Evolutionary conservation across 495 filamentous ascomycete species (phyloP).

Genomic region (Trichoderma parareesei): DNA sequence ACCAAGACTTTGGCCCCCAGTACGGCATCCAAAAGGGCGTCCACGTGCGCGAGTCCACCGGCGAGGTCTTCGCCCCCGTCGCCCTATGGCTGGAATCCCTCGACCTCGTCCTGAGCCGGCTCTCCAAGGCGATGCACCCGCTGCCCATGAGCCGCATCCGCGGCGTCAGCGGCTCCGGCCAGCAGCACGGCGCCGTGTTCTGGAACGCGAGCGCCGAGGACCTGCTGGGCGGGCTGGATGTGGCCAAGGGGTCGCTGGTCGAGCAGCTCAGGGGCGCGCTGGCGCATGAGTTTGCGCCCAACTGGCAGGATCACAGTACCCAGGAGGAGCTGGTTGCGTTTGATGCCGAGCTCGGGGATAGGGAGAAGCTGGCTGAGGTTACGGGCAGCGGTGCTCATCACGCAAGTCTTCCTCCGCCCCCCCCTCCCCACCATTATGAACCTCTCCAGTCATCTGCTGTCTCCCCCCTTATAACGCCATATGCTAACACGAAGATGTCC

Average conservation of each 20-base stretch:
- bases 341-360: constrained; percentile 58
- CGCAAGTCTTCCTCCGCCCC: constrained; percentile 40
- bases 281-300: constrained; percentile 80
- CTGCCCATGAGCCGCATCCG: constrained; percentile 63
- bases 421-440: no score
- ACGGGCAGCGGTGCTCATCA: constrained; percentile 94
- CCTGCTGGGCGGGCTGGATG: constrained; percentile 52
- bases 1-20: constrained; percentile 62
- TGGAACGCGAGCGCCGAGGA: constrained; percentile 69
- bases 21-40: constrained; percentile 87
- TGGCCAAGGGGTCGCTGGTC: constrained; percentile 46
- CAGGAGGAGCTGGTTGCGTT: constrained; percentile 86
- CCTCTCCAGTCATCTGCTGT: no score
- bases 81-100: constrained; percentile 91
- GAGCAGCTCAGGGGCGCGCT: constrained; percentile 62
- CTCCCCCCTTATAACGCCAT: constrained; percentile 8
- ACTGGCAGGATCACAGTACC: constrained; percentile 96
- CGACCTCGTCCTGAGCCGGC: constrained; percentile 67
- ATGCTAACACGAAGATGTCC: constrained; percentile 18
- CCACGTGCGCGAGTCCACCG: constrained; percentile 64
- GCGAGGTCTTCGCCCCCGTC: constrained; percentile 86
- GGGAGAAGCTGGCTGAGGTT: constrained; percentile 59
- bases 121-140: constrained; percentile 55
- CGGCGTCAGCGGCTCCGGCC: constrained; percentile 85
- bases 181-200: constrained; percentile 94